A percentile compares a stretch with the other conserved stretches of the same genome.
Evolutionary conservation across 371 early-diverging fungal species (phyloP).

Genomic region (Mucor irregularis): DNA sequence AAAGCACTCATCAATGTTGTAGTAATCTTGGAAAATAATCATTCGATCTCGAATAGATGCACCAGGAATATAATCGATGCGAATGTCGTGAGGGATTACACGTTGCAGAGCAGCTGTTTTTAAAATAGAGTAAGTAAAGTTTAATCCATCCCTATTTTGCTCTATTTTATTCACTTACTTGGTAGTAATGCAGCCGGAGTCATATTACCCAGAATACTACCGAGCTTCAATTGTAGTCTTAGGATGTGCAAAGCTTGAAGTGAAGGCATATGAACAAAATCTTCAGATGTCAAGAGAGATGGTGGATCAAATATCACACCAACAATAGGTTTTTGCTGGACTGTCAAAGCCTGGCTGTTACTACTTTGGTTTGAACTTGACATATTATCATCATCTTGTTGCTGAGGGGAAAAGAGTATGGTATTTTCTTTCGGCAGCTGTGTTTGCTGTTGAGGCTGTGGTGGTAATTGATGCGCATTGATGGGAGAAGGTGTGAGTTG

Average conservation of each 20-base stretch:
- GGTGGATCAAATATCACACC: slow-evolving; percentile 30
- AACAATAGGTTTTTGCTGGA: slow-evolving; percentile 22
- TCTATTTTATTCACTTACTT: slow-evolving; percentile 32
- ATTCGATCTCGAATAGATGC: slow-evolving; percentile 36
- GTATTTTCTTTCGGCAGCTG: not conserved
- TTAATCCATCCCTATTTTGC: not conserved
- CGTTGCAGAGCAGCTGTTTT: slow-evolving; percentile 41
- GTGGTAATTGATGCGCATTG: too few relatives aligned
- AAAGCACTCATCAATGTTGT: slow-evolving; percentile 43
- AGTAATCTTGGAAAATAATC: slow-evolving; percentile 47
- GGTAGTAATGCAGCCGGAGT: slow-evolving; percentile 23
- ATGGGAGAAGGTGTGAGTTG: too few relatives aligned
- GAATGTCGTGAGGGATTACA: slow-evolving; percentile 42
- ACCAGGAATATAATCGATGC: slow-evolving; percentile 41
- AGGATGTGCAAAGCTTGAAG: slow-evolving; percentile 43
- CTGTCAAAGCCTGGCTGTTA: not conserved
- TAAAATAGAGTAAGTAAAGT: not conserved
- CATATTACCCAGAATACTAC: slow-evolving; percentile 29
- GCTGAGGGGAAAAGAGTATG: not conserved
- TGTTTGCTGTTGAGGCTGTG: too few relatives aligned
- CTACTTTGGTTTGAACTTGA: not conserved
- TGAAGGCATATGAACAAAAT: slow-evolving; percentile 35
- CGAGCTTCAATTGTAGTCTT: slow-evolving; percentile 37
- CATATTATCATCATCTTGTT: not conserved
- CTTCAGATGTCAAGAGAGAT: slow-evolving; percentile 27